phyloP scores from a whole-genome alignment of 305 asterid genomes.

The Galium porrigens region DNA sequence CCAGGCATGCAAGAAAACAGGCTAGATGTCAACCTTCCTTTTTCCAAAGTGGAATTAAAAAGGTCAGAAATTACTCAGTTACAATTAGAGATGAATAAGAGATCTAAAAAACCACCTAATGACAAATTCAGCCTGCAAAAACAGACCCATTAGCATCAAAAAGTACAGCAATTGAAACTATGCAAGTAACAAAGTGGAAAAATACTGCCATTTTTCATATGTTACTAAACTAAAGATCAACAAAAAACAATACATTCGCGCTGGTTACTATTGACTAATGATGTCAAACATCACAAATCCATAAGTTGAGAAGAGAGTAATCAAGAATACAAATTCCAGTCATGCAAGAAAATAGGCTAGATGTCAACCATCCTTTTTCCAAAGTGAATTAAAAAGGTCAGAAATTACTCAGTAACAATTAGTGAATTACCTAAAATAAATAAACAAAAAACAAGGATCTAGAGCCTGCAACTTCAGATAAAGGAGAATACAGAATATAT shows the following conservation, averaged over 20 bases:
- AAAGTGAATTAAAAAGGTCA: neutral
- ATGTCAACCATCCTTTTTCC: neutral
- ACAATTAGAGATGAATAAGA: slow-evolving; percentile 44
- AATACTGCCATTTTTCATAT: neutral
- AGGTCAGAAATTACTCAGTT: neutral
- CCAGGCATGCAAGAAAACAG: neutral
- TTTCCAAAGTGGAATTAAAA: too few relatives aligned
- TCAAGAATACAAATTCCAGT: neutral
- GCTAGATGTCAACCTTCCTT: too few relatives aligned
- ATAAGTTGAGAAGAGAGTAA: neutral
- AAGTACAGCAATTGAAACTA: neutral
- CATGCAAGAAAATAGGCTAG: neutral
- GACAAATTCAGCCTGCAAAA: slow-evolving; percentile 89
- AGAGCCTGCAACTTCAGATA: neutral
- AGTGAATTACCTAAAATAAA: too few relatives aligned
- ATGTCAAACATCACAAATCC: neutral
- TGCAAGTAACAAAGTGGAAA: neutral
- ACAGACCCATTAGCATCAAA: neutral
- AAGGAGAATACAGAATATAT: neutral
- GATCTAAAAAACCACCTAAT: slow-evolving; percentile 95
- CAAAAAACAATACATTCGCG: neutral
- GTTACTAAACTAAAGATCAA: neutral
- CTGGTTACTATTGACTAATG: neutral
- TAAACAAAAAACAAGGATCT: neutral
- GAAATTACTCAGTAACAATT: neutral